Percentiles rank a stretch among this genome's conserved stretches.
Evolutionary conservation across 176 grass and related monocot genomes (phyloP).

Genomic region (Themeda triandra): DNA sequence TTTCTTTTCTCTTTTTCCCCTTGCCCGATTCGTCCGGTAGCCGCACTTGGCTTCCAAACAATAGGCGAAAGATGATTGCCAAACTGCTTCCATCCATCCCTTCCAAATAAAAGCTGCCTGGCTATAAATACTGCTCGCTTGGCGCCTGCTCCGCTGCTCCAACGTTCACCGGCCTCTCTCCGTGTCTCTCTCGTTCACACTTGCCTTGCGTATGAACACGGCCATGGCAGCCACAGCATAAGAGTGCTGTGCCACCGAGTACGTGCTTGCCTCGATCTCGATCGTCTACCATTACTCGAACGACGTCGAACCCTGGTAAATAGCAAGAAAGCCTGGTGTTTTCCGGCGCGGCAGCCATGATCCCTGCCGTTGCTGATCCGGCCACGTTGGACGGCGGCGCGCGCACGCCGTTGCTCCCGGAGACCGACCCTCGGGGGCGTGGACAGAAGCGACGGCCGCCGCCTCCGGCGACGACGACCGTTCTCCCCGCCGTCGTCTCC

Average conservation of each 20-base stretch:
- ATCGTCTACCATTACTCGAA: neutral
- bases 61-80: neutral
- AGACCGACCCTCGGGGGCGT: constrained; percentile 14
- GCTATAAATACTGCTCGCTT: constrained; percentile 44
- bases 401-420: constrained; percentile 39
- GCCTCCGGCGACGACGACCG: constrained; percentile 1
- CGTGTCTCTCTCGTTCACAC: neutral
- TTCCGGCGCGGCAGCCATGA: neutral
- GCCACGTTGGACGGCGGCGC: constrained; percentile 12
- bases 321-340: neutral
- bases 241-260: neutral
- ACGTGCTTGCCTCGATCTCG: neutral
- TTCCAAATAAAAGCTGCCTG: neutral
- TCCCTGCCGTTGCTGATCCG: neutral
- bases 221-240: neutral
- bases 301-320: neutral
- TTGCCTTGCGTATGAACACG: neutral
- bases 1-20: neutral
- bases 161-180: neutral
- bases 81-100: neutral
- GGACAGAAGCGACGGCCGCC: neutral
- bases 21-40: constrained; percentile 19
- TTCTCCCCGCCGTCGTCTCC: constrained; percentile 29
- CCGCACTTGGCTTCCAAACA: constrained; percentile 15
- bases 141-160: neutral